Evolutionary conservation across 768 basidiomycete genomes (phyloP), one percentile per base, ranked within the genome.

Genomic region (Peribolospora kevripleyi): DNA sequence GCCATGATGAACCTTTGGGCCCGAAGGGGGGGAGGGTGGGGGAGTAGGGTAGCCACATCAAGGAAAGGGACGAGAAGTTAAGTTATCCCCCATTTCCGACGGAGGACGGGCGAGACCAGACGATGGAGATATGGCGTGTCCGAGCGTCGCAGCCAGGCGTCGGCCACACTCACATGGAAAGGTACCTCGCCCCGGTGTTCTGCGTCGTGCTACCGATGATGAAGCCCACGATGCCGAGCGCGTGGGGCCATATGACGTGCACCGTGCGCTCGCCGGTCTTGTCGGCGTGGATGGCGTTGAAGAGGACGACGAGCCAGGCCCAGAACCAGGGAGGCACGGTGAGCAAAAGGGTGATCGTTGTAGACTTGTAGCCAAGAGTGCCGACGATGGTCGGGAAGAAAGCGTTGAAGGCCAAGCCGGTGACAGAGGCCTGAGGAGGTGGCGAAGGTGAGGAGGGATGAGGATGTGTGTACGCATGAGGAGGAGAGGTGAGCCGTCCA

Each of bases 191-290:
- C 3, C 70, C 73, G 7, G 70, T 69, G 62, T 76, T 76, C 74
- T 78, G 75, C 1, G 78, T 82, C 6, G 72, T 70, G 55, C 76
- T 72, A 1, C 81, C 74, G 46, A 83, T 73, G 50, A 76, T 59
- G 65, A 81, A 84, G 3, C 81, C 83, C 10, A 81, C 56, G 41
- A 82, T 72, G 10, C 82, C 82, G 13, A 79, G 53, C 36, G 68
- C 55, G 43, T 81, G 65, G 1, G 82, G 72, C 9, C 66, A 50
- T 1, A 69, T 66, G 54, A 77, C 77, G 66, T 86, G 81, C 63
- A 70, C 74, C 70, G 75, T 84, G 50, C 84, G 77, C 62, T 88
- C 83, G 38, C 74, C 74, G 9, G 64, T 69, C 57, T 68, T 68
- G 67, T 90, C 85, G 0, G 85, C 82, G 67, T 81, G 80, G 58